These are phyloP conservation scores for Tylopilus intermedius DNA, from an alignment of 768 basidiomycete species.

Conservation along the genomic window DNA sequence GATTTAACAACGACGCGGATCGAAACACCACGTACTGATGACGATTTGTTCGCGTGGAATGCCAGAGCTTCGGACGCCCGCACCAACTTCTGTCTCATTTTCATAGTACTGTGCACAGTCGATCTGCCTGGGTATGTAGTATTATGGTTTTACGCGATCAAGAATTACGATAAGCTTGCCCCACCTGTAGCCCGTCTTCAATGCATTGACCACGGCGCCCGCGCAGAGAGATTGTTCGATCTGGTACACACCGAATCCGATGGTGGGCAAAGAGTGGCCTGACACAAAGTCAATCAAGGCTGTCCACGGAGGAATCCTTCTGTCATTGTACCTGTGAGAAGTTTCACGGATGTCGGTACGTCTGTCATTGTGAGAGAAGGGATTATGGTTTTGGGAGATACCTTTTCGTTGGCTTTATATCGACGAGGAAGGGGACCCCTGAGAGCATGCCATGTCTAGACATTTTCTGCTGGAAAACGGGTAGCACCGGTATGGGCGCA, in stretches of 20 bases:
- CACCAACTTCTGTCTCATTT: slow-evolving; percentile 27
- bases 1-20: background rate
- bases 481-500: too few species aligned
- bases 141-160: background rate
- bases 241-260: slow-evolving; percentile 26
- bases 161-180: background rate
- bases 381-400: background rate
- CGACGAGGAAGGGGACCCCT: background rate
- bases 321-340: slow-evolving; percentile 10
- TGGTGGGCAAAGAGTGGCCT: slow-evolving; percentile 24
- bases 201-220: slow-evolving; percentile 16
- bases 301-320: too few species aligned
- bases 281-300: background rate
- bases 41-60: slow-evolving; percentile 28
- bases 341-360: slow-evolving; percentile 4
- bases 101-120: slow-evolving; percentile 23
- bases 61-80: slow-evolving; percentile 19
- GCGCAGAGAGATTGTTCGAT: slow-evolving; percentile 8
- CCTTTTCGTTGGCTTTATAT: background rate
- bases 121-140: slow-evolving; percentile 17
- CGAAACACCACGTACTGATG: slow-evolving; percentile 21
- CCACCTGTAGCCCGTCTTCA: slow-evolving; percentile 27
- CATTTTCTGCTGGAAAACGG: background rate
- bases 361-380: slow-evolving; percentile 4
- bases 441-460: background rate